Evolutionary conservation across 768 basidiomycete species (phyloP), one percentile per base, ranked within the genome.

Genomic region (Tulasnella sp.): DNA sequence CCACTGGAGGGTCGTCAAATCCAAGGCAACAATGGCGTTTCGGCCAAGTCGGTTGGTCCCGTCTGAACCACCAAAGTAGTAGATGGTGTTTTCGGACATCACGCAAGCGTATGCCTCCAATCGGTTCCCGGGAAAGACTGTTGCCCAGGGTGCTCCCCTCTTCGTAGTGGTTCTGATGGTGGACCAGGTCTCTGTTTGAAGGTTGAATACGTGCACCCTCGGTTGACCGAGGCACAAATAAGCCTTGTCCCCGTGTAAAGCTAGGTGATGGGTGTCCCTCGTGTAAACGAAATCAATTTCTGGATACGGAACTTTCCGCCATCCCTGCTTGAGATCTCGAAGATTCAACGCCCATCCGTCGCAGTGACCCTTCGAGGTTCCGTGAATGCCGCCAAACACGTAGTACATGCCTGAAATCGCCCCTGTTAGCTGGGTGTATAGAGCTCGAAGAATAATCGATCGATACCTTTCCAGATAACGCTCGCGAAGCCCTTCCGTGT

Each of bases 1-100:
- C 86, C 87, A 87, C 36, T 81, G 82, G 71, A 80, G 80, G 34
- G 84, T 86, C 77, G 82, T 81, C 27, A 88, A 76, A 80, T 88
- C 84, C 16, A 88, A 83, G 21, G 83, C 85, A 81, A 85, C 85
- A 82, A 88, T 85, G 48, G 86, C 80, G 81, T 87, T 86, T 76
- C 84, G 85, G 18, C 87, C 87, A 62, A 87, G 81, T 21, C 78
- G 80, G 12, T 82, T 84, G 14, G 44, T 80, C n/a, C 78, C 71
- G 75, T 86, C 84, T 3, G 81, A 81, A 3, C 87, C 87, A 2
- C 85, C 86, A 76, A 88, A 87, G 19, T 87, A 83, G 78, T 87
- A 86, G 0, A 88, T 76, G 56, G 85, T 86, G 44, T 84, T 83
- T 19, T 84, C 79, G 36, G 85, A 82, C 58, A 82, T 68, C 24